Base-by-base conservation (phyloP, 306 rosid species). In the Prunus campanulata region DNA sequence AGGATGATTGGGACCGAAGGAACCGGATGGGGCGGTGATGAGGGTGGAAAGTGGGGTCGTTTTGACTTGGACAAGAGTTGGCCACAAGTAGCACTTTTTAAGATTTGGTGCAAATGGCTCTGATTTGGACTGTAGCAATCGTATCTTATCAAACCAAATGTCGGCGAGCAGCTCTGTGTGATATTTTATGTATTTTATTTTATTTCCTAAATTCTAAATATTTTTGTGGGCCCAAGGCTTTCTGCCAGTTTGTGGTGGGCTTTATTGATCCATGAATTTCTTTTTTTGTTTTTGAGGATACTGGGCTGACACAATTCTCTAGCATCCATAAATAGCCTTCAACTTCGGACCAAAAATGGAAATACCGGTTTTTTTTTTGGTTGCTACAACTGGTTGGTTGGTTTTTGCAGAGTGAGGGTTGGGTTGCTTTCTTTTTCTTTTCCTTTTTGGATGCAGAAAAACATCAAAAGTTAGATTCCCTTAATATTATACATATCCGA, bases 41-140 rank as follows among this genome's bases (percentile, higher is more conserved):
- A 11, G 74, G 82, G 70, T 50, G 46, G 27, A 80, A 71, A 80
- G 83, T 80, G 70, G 49, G 63, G 35, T 69, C 27, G 80, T 70
- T 6, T 78, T 83, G 87, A 81, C 82, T 83, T 79, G 79, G 85
- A 77, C 83, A 75, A 42, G 66, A 63, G 70, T 82, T 74, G 83
- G 78, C 86, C 86, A 81, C 91, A 76, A 81, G 85, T 69, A 79
- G 81, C 77, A 77, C 87, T 74, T 80, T 76, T 56, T 8, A 79
- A 82, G 87, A 86, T 85, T 83, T 85, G 78, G 68, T 60, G 39
- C 67, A 84, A 66, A 54, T 74, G 61, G 74, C 71, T 83, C 19
- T 48, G 70, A 52, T 78, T 77, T 72, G 76, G 77, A 77, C 80
- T 49, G 70, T 68, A 79, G 71, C 74, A 14, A 69, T 50, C 77